Evolutionary conservation across 345 rosid genomes (phyloP), one percentile per base, ranked within the genome.

Genomic region (Camelina sativa): DNA sequence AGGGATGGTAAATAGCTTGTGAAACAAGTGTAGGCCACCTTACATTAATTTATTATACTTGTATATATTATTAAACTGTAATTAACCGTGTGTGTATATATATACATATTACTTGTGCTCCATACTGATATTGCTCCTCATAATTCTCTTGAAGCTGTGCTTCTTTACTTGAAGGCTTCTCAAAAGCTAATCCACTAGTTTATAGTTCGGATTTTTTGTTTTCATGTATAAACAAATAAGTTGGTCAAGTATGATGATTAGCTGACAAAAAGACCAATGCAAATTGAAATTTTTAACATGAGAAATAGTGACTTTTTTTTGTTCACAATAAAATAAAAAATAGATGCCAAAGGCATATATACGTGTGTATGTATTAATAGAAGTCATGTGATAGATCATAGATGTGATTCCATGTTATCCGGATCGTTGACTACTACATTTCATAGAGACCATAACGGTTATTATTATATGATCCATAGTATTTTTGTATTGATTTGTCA

Each of bases 1-100:
- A 86, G 81, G 61, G 89, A 76, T 52, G 11, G 17, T 28, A 73
- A 73, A 38, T 74, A 79, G 50, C 61, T 58, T 65, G 48, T 54
- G 12, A 64, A 59, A 6, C 66, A 8, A 13, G n/a, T 55, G n/a
- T 57, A 55, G 22, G 57, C 12, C 66, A 34, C 46, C 16, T 22
- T 22, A 30, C 53, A 46, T 3, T 62, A 40, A 20, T 52, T 17
- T 8, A 8, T 54, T 46, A 63, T 28, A 48, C 67, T 58, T 77
- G 56, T 71, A 50, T 57, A 58, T 30, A 50, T 5, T 28, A 5
- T 23, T 22, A 51, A 59, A 65, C n/a, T 43, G 51, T 58, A 59
- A 47, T 20, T 72, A 71, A 50, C 22, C 20, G 34, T 13, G 68
- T 65, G n/a, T 66, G 19, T 44, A 17, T 74, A 68, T 43, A 62